Base-by-base conservation (phyloP, 163 green algal species). In the Coccomyxa subellipsoidea region DNA sequence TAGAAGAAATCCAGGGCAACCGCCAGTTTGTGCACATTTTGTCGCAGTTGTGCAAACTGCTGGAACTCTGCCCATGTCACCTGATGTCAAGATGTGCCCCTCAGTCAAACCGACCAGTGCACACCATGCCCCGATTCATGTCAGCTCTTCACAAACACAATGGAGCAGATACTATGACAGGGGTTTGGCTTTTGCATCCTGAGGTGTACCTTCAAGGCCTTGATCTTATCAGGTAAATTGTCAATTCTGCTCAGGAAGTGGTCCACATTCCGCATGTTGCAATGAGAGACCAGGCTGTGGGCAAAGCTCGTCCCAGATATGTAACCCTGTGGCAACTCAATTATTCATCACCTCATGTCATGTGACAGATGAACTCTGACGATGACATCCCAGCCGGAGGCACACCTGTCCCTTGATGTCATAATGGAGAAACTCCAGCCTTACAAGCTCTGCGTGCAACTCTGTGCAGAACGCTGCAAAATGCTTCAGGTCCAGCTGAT, bases 361-460 rank as follows among this genome's bases (percentile, higher is more conserved):
- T n/a, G n/a, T n/a, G n/a, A n/a, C n/a, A n/a, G n/a, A n/a, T n/a
- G n/a, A n/a, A n/a, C n/a, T n/a, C n/a, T n/a, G n/a, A n/a, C n/a
- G n/a, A n/a, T n/a, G n/a, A n/a, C n/a, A n/a, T n/a, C n/a, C n/a
- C n/a, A n/a, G n/a, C n/a, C n/a, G 21, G 5, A 18, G 3, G 47
- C 47, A 27, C 47, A 59, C 47, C 47, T 59, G 47, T 59, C 15
- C 47, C 47, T 59, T 59, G 15, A 18, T 76, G 40, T 89, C 86
- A 72, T 92, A 92, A 47, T 88, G 82, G 31, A 73, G 12, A 83
- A 96, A 97, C 86, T 97, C 94, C 77, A 96, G 85, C 0, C 84
- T 79, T 21, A 92, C 36, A 32, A 96, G 83, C 83, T 93, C 92
- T 6, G 88, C 53, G 35, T 95, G 90, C 80, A 97, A 85, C 69